phyloP scores from a whole-genome alignment of 208 protist genomes.

The Leishmania martiniquensis region DNA sequence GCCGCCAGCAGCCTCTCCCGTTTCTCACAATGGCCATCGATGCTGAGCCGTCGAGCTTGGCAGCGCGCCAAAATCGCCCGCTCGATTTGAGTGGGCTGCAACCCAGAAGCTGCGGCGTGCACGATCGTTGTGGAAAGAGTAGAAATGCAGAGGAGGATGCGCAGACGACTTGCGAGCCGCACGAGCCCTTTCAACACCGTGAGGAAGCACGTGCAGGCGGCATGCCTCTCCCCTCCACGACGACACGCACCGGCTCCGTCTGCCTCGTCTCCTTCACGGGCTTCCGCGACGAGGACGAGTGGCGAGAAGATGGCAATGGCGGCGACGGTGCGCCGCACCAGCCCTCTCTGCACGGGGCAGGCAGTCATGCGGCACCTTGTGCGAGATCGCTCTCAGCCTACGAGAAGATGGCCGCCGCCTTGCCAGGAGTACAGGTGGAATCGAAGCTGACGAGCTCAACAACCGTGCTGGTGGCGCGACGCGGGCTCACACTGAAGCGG shows the following conservation, averaged over 20 bases:
- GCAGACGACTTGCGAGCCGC: neutral
- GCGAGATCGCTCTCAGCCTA: neutral
- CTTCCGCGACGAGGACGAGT: conserved; percentile 39
- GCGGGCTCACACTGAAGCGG: conserved; percentile 73
- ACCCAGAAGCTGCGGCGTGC: neutral
- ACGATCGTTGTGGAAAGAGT: neutral
- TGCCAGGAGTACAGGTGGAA: conserved; percentile 40
- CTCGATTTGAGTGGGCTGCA: neutral
- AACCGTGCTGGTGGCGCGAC: conserved; percentile 59
- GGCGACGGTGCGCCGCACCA: neutral
- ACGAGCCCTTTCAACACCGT: neutral
- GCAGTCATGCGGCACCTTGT: neutral
- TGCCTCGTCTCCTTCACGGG: conserved; percentile 30
- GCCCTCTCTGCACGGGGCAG: neutral
- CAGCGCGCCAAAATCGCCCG: neutral
- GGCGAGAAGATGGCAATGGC: conserved; percentile 2
- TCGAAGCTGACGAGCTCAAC: conserved; percentile 46
- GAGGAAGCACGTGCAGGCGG: neutral
- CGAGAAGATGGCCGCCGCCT: conserved; percentile 7
- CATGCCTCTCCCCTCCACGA: neutral
- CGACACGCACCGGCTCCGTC: neutral
- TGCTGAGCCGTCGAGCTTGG: neutral
- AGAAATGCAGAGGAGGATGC: neutral
- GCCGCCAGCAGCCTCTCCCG: neutral
- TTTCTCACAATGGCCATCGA: conserved; percentile 1